Evolutionary conservation across 495 filamentous ascomycete species (phyloP).

Genomic region (Ramalina peruviana): DNA sequence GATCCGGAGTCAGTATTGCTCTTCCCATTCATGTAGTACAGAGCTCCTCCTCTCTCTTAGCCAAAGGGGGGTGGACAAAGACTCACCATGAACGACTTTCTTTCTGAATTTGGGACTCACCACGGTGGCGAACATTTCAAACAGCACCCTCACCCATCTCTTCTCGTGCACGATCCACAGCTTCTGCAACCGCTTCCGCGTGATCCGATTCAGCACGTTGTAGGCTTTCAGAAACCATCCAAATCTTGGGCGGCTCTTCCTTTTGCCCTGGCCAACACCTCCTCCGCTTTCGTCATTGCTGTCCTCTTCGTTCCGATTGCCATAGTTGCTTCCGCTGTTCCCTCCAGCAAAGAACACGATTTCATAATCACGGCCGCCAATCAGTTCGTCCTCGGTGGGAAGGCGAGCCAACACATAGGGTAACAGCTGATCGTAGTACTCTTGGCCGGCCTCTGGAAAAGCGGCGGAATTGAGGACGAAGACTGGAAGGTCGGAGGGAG

Average conservation of each 20-base stretch:
- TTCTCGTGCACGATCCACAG: slow-evolving; percentile 45
- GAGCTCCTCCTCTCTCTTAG: neutral
- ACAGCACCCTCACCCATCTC: slow-evolving; percentile 39
- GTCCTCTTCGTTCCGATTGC: neutral
- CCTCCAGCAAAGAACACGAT: slow-evolving; percentile 43
- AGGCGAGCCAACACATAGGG: slow-evolving; percentile 41
- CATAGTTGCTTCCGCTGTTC: slow-evolving; percentile 17
- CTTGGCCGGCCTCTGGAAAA: slow-evolving; percentile 34
- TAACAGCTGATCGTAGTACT: slow-evolving; percentile 39
- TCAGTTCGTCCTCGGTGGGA: slow-evolving; percentile 38
- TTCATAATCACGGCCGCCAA: slow-evolving; percentile 36
- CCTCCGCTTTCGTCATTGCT: slow-evolving; percentile 3
- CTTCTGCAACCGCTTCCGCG: slow-evolving; percentile 36
- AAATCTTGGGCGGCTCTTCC: slow-evolving; percentile 36
- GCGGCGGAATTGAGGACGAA: slow-evolving; percentile 42
- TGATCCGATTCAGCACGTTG: slow-evolving; percentile 36
- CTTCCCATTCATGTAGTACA: too few species aligned
- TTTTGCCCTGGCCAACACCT: slow-evolving; percentile 18
- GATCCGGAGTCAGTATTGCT: neutral
- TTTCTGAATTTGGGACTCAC: slow-evolving; percentile 43
- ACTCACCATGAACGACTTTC: slow-evolving; percentile 40
- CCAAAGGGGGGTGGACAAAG: neutral
- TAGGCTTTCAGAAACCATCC: slow-evolving; percentile 46
- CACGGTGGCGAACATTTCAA: slow-evolving; percentile 42
- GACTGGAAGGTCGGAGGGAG: slow-evolving; percentile 29